Evolutionary conservation across 495 filamentous ascomycete species (phyloP), one percentile per base, ranked within the genome.

Genomic region (Penicillium verhagenii): DNA sequence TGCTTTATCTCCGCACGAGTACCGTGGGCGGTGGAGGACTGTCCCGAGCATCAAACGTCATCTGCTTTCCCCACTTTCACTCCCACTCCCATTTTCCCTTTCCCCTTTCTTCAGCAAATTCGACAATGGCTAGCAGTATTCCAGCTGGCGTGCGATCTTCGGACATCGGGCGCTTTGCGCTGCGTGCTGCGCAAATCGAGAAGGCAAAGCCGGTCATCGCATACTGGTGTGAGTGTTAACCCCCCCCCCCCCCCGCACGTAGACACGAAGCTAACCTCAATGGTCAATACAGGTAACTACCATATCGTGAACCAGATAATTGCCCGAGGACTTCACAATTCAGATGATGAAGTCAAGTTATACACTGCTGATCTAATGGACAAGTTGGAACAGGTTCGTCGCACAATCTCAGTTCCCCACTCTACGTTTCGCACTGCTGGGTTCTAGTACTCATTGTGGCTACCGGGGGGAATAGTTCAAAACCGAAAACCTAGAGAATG

Each of bases 291-390:
- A 96, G 92, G 92, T 68, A 88, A 94, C 59, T 97, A 92, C 67
- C 92, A 87, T 82, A 90, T 93, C 29, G 88, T 95, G 54, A 91
- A 97, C 59, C 90, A 96, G 61, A 92, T 97, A 48, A 85, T 99
- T 6, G 77, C 82, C 14, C 88, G 85, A 69, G 75, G 81, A 24
- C 84, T 97, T 33, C 95, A 97, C 67, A 82, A 76, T 20, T 72
- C 77, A 48, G 86, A 92, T 66, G 80, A 86, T 37, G 92, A 94
- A 60, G 82, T 85, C 53, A 85, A 86, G 52, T 61, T 73, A 40
- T 97, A 92, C 66, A 96, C 92, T 1, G 89, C 84, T 21, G 76
- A 74, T 20, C 76, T 97, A 58, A 91, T 99, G 86, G 92, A 96
- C 60, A 94, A 92, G 72, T 78, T 98, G 52, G 94, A 98, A 69